These are phyloP conservation scores for Rhododendron williamsianum DNA, from an alignment of 148 eudicot genomes.

Conservation along the genomic window DNA sequence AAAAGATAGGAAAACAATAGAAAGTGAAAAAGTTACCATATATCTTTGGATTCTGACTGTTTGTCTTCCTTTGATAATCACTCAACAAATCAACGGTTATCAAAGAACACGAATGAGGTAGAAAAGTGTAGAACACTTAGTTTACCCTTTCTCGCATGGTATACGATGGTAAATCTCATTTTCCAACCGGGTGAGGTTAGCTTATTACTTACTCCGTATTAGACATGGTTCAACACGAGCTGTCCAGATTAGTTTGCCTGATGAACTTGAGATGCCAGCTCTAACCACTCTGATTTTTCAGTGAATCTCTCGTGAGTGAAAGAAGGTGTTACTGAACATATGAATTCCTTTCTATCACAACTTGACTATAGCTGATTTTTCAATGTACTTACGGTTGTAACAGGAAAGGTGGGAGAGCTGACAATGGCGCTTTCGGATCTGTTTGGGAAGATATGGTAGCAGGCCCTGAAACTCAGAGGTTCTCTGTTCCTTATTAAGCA, in stretches of 20 bases:
- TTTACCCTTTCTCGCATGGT: not conserved
- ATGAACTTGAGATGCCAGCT: not conserved
- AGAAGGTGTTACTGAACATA: not conserved
- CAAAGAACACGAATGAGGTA: not conserved
- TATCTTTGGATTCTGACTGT: not conserved
- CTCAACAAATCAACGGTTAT: not conserved
- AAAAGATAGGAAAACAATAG: not conserved
- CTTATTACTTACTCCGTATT: not conserved
- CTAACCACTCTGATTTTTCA: not conserved
- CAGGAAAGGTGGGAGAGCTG: conserved; percentile 67
- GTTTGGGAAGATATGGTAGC: conserved; percentile 75
- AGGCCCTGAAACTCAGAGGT: conserved; percentile 57
- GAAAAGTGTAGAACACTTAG: not conserved
- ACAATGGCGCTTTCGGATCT: conserved; percentile 67
- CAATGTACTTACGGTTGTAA: not conserved
- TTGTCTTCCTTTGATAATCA: not conserved
- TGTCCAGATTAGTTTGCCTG: not conserved
- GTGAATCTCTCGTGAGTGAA: not conserved
- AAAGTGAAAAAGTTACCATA: not conserved
- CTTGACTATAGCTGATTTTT: not conserved
- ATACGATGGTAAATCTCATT: not conserved
- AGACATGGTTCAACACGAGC: not conserved
- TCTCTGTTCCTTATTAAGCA: conserved; percentile 46
- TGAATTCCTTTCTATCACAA: not conserved
- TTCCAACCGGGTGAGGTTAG: not conserved